Evolutionary conservation across 2,329 filamentous ascomycete species (phyloP).

Genomic region (Alternaria triticina): DNA sequence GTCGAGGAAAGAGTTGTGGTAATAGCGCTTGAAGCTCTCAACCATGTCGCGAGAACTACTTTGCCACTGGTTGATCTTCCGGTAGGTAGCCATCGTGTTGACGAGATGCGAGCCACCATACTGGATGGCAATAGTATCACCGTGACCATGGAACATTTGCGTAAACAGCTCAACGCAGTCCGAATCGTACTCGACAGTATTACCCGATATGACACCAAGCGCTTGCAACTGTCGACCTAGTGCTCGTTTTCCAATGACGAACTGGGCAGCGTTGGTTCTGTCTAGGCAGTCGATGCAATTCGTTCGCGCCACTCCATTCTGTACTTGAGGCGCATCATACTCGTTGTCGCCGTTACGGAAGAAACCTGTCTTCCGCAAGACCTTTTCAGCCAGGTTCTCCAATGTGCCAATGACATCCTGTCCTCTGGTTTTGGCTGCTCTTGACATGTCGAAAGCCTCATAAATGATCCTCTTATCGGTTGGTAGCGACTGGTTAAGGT

Average conservation of each 20-base stretch:
- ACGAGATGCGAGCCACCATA: slow-evolving; percentile 97
- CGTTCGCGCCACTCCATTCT: slow-evolving; percentile 91
- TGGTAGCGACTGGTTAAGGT: slow-evolving; percentile 93
- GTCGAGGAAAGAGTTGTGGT: slow-evolving; percentile 98
- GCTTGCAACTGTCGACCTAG: slow-evolving; percentile 91
- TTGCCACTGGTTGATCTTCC: slow-evolving; percentile 99
- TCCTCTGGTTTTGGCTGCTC: slow-evolving; percentile 86
- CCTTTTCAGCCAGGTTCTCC: slow-evolving; percentile 86
- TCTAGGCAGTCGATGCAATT: slow-evolving; percentile 99
- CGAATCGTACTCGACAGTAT: slow-evolving; percentile 87
- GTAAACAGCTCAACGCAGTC: slow-evolving; percentile 97
- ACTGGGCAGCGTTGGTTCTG: slow-evolving; percentile 95
- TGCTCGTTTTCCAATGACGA: slow-evolving; percentile 94
- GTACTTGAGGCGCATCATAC: slow-evolving; percentile 70
- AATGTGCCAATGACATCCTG: slow-evolving; percentile 94
- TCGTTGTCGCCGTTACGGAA: slow-evolving; percentile 88
- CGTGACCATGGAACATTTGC: slow-evolving; percentile 96
- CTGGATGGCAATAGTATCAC: slow-evolving; percentile 96
- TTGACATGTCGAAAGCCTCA: slow-evolving; percentile 97
- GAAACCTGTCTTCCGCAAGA: slow-evolving; percentile 85
- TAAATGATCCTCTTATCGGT: slow-evolving; percentile 85
- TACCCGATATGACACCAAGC: slow-evolving; percentile 81
- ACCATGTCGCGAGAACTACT: slow-evolving; percentile 98
- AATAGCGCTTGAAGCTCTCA: slow-evolving; percentile 98
- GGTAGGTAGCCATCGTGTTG: slow-evolving; percentile 99